Percentiles rank a stretch among this genome's conserved stretches.
Conservation (phyloP, 2,329 filamentous ascomycete species). For the Aspergillus uvarum region DNA sequence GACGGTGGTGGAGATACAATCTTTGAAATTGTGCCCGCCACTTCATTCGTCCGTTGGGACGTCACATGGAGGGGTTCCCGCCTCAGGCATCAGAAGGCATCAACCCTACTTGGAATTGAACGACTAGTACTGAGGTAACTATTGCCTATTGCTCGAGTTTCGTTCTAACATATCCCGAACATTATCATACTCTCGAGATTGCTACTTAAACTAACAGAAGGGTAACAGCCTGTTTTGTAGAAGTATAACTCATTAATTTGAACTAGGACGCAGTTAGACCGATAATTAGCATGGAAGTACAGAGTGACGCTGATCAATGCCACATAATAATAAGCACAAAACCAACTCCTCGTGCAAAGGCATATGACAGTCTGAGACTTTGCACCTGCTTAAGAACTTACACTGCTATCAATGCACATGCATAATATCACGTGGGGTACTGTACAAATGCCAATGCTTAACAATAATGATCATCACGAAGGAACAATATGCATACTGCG, state of each 20-base stretch:
- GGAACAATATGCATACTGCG: neutral
- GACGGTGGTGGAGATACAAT: constrained; percentile 16
- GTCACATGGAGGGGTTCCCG: constrained; percentile 22
- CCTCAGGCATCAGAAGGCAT: constrained; percentile 20
- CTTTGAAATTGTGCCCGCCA: constrained; percentile 34
- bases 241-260: neutral
- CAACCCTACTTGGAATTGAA: constrained; percentile 16
- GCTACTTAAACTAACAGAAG: neutral
- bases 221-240: neutral
- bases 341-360: neutral
- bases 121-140: neutral
- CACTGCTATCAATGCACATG: constrained; percentile 4
- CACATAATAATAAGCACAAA: neutral
- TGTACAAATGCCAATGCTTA: neutral
- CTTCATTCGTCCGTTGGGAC: constrained; percentile 28
- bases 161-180: neutral
- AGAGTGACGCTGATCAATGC: neutral
- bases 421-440: constrained; percentile 1
- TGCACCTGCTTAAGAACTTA: constrained; percentile 1
- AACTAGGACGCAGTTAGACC: neutral
- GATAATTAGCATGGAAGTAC: neutral
- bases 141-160: neutral
- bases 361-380: neutral
- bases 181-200: neutral
- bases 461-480: neutral